Evolutionary conservation across 148 eudicot genomes (phyloP).

Genomic region (Rhododendron ferrugineum): DNA sequence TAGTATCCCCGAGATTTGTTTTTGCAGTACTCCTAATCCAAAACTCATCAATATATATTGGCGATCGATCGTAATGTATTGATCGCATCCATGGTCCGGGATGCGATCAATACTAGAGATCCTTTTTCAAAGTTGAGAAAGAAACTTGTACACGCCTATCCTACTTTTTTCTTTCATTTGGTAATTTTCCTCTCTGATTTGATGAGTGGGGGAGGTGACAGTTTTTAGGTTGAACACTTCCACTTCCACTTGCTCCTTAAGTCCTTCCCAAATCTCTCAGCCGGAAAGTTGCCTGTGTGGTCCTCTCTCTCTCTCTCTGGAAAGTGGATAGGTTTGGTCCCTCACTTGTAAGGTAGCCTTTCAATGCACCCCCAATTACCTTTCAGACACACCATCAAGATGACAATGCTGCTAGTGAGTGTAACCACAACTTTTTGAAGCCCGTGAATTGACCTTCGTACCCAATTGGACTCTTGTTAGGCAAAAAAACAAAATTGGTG

Average conservation of each 20-base stretch:
- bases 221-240: not conserved
- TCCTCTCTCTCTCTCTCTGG: not conserved
- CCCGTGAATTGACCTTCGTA: not conserved
- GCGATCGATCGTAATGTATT: no score
- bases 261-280: not conserved
- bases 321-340: not conserved
- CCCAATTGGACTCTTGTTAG: not conserved
- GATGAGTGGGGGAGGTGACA: not conserved
- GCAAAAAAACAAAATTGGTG: no score
- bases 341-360: not conserved
- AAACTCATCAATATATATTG: no score
- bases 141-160: not conserved
- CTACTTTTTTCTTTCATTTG: not conserved
- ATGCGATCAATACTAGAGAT: no score
- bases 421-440: not conserved
- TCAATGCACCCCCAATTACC: not conserved
- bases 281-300: not conserved
- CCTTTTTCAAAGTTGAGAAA: not conserved
- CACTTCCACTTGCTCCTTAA: not conserved
- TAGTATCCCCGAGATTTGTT: no score
- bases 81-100: no score
- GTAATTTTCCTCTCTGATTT: not conserved
- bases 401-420: not conserved
- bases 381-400: not conserved
- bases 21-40: no score